Evolutionary conservation across 129 eudicot species (phyloP).

Genomic region (Chrysanthemum makinoi): DNA sequence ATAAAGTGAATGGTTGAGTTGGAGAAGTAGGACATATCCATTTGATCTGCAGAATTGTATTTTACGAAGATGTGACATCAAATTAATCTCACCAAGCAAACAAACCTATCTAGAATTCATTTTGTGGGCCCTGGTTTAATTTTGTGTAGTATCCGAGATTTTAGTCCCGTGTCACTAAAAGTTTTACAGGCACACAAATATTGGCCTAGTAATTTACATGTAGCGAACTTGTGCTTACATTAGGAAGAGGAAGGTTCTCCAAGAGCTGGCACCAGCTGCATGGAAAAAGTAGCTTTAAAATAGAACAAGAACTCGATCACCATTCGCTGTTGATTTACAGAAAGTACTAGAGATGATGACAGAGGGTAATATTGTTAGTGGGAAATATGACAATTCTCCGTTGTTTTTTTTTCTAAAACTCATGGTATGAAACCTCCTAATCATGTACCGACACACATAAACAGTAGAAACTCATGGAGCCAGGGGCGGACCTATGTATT

Average conservation of each 20-base stretch:
- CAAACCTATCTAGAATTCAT: too few relatives aligned
- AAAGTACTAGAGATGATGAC: background rate
- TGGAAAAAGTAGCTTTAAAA: slow-evolving; percentile 17
- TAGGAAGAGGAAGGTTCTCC: slow-evolving; percentile 78
- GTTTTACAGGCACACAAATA: background rate
- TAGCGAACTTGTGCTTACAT: slow-evolving; percentile 37
- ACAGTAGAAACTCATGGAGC: too few relatives aligned
- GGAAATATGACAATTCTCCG: too few relatives aligned
- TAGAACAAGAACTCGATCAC: background rate
- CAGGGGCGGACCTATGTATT: too few relatives aligned
- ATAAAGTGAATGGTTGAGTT: slow-evolving; percentile 61
- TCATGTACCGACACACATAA: too few relatives aligned
- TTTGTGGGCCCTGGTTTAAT: background rate
- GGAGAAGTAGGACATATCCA: slow-evolving; percentile 97
- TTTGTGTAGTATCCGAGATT: background rate
- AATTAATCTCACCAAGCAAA: background rate
- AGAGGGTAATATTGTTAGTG: too few relatives aligned
- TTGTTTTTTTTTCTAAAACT: background rate
- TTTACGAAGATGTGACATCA: slow-evolving; percentile 3
- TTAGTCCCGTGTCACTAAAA: background rate
- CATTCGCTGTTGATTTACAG: slow-evolving; percentile 5
- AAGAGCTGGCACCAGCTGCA: slow-evolving; percentile 75
- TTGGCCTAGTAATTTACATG: background rate
- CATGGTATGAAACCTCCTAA: too few relatives aligned
- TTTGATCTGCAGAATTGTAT: slow-evolving; percentile 59